A percentile compares a stretch with the other conserved stretches of the same genome.
Evolutionary conservation across 78 protist genomes (phyloP).

Genomic region (Dictyostelium brefeldianum): DNA sequence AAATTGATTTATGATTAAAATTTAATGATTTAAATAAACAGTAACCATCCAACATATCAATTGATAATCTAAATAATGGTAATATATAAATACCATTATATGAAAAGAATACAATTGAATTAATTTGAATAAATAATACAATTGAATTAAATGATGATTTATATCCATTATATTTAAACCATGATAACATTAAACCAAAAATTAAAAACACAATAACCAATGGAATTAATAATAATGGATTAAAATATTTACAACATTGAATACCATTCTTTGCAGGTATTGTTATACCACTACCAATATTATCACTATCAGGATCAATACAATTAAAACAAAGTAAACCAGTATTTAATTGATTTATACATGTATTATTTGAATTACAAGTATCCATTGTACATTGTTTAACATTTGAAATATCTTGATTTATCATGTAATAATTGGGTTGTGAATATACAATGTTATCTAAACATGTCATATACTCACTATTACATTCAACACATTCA

Average conservation of each 20-base stretch:
- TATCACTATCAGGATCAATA: not conserved
- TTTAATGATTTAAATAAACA: not conserved
- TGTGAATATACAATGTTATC: not conserved
- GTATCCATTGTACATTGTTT: not conserved
- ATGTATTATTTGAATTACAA: not conserved
- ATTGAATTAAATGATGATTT: not conserved
- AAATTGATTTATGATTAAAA: not conserved
- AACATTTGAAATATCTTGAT: not conserved
- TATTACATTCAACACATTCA: not conserved
- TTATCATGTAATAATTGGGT: not conserved
- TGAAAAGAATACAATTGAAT: slow-evolving; percentile 7
- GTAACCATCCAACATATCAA: not conserved
- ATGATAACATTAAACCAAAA: not conserved
- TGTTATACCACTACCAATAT: too few relatives aligned
- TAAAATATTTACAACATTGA: not conserved
- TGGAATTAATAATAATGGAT: not conserved
- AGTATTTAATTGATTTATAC: not conserved
- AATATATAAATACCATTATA: not conserved
- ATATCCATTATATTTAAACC: not conserved
- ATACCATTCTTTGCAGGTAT: too few relatives aligned
- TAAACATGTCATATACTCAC: not conserved
- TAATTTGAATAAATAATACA: not conserved
- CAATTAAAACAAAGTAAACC: not conserved
- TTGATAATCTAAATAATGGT: slow-evolving; percentile 9
- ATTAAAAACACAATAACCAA: not conserved